Base-by-base conservation (phyloP, 345 rosid genomes). In the Gossypium turneri region DNA sequence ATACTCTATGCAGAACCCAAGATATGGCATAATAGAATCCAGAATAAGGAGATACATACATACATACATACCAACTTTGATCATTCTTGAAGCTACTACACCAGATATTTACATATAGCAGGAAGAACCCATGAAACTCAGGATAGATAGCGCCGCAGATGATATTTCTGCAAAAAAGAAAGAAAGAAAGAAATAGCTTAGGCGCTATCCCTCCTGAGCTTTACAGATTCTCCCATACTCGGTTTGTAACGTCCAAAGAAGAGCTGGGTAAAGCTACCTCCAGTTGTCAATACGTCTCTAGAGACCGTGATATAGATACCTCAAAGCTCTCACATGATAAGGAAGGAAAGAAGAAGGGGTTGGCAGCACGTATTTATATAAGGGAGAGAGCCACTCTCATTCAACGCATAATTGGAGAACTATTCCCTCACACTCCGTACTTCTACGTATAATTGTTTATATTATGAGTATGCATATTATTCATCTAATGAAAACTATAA, bases 201-300 rank as follows among this genome's bases (percentile, higher is more conserved):
- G 24, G 92, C 89, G 90, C 92, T 89, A 89, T 89, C 92, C 90
- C 90, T 89, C 92, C 92, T 89, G 92, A 89, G 92, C 90, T 89
- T 89, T 63, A 86, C 82, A 76, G 92, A 80, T 77, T 81, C 87
- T 81, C 75, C 81, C 78, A 43, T 72, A 78, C 86, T 79, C 4
- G n/a, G 76, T 45, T 57, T 24, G 27, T 19, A 7, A 24, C 19
- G 4, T 17, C 11, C 10, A 16, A 24, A 25, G 7, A 34, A 34
- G 41, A 50, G 44, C 58, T 68, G 6, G 4, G 12, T 34, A n/a
- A 71, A 71, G 65, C 11, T 27, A 27, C 67, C 20, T 16, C 7
- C 67, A 62, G 9, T 69, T 19, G 16, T n/a, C 19, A 48, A 48
- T 3, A 15, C 19, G 12, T 27, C 44, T 69, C 15, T 27, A 27